Percentiles rank a stretch among this genome's conserved stretches.
phyloP scores from a whole-genome alignment of 768 basidiomycete species.

The Dioszegia hungarica region DNA sequence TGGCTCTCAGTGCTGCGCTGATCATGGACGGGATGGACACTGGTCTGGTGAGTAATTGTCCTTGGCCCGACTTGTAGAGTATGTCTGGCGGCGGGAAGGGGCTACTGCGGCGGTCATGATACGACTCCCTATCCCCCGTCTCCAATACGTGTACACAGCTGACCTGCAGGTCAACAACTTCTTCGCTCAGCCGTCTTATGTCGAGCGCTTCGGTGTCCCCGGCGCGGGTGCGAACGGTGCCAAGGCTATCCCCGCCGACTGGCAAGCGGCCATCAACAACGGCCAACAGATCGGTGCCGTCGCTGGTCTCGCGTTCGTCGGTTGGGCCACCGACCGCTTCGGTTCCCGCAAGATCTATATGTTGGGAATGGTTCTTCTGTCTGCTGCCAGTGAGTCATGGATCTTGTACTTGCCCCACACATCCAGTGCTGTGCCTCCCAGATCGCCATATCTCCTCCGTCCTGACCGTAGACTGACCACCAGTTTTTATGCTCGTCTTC shows the following conservation, averaged over 20 bases:
- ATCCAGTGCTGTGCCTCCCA: too few relatives aligned
- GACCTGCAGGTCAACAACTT: conserved; percentile 3
- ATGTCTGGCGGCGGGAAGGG: too few relatives aligned
- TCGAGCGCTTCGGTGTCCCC: background rate
- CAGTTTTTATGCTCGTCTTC: conserved; percentile 34
- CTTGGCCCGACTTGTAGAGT: too few relatives aligned
- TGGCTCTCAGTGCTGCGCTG: conserved; percentile 1
- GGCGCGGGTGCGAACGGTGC: background rate
- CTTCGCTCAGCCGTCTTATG: background rate
- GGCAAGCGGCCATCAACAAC: conserved; percentile 9
- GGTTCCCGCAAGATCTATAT: conserved; percentile 26
- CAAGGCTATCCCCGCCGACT: background rate
- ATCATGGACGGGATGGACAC: conserved; percentile 6
- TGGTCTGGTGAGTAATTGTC: conserved; percentile 5
- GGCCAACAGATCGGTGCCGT: conserved; percentile 11
- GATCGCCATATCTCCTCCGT: too few relatives aligned
- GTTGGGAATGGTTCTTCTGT: conserved; percentile 10
- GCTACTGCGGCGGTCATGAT: too few relatives aligned
- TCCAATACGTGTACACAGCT: too few relatives aligned
- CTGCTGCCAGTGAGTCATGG: background rate
- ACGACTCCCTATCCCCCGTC: too few relatives aligned
- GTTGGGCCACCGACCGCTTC: conserved; percentile 26
- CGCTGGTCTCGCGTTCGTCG: conserved; percentile 34
- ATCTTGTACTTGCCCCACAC: too few relatives aligned
- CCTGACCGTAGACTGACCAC: too few relatives aligned